Conservation (phyloP, 139 green algal genomes). For the Micromonas pusilla region DNA sequence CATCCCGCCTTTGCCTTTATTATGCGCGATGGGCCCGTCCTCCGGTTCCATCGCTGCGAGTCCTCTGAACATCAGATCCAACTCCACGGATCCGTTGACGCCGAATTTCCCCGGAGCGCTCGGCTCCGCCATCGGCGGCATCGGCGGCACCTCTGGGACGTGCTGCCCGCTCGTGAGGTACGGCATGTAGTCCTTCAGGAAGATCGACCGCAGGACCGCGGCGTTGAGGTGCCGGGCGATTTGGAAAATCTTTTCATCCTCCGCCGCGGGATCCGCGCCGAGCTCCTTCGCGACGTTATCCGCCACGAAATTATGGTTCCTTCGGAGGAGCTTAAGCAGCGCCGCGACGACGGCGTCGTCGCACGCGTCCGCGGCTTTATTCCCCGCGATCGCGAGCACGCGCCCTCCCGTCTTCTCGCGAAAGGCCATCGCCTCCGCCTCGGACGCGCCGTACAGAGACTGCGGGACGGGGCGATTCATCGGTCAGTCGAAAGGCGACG, state of each 20-base stretch:
- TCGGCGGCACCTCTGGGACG: not conserved
- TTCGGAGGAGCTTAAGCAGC: not conserved
- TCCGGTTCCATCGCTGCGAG: not conserved
- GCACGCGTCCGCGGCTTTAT: not conserved
- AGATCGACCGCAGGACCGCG: not conserved
- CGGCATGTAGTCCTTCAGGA: not conserved
- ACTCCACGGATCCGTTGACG: not conserved
- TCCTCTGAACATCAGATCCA: not conserved
- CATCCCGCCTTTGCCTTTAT: not conserved
- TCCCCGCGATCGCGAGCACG: too few relatives aligned
- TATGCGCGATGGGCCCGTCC: too few relatives aligned
- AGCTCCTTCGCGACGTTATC: not conserved
- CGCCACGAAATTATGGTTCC: not conserved
- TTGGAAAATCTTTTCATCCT: not conserved
- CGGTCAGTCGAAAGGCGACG: too few relatives aligned
- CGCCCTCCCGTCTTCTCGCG: too few relatives aligned
- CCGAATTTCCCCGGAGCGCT: too few relatives aligned
- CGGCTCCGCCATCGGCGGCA: too few relatives aligned
- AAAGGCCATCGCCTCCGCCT: too few relatives aligned
- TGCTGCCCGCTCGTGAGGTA: not conserved
- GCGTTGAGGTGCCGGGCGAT: not conserved
- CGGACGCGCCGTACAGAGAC: too few relatives aligned
- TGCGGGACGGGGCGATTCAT: too few relatives aligned
- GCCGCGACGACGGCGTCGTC: not conserved
- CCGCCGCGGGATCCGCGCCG: not conserved